Conservation (phyloP, 2,329 filamentous ascomycete species). For the Beauveria scarabaeidicola region DNA sequence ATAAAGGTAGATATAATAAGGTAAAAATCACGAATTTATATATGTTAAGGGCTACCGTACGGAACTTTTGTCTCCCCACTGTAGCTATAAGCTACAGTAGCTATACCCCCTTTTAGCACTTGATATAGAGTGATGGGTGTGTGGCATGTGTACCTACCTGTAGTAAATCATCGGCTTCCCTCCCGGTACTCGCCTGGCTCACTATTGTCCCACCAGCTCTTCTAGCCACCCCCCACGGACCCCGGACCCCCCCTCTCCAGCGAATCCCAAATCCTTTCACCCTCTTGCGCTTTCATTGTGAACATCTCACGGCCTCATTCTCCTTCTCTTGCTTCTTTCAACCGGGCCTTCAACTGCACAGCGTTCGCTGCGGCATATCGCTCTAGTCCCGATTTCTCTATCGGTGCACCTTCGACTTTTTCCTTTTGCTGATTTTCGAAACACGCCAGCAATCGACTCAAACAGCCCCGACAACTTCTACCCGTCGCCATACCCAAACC, state of each 20-base stretch:
- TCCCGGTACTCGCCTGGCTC: too few species aligned
- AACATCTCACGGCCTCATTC: background rate
- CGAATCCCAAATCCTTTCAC: slow-evolving; percentile 2
- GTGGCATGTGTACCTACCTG: too few species aligned
- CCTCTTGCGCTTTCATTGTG: slow-evolving; percentile 2
- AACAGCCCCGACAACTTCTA: background rate
- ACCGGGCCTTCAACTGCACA: background rate
- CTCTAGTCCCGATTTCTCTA: background rate
- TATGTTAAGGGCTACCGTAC: too few species aligned
- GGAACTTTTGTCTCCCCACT: too few species aligned
- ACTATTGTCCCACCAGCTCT: too few species aligned
- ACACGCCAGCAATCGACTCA: background rate
- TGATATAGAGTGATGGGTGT: too few species aligned
- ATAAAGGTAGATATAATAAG: too few species aligned
- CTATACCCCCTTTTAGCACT: too few species aligned
- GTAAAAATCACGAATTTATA: too few species aligned
- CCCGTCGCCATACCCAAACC: background rate
- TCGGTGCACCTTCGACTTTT: background rate
- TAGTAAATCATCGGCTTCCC: background rate
- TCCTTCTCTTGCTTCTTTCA: background rate
- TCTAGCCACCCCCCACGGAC: background rate
- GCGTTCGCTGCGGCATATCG: background rate
- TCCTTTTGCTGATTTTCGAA: background rate
- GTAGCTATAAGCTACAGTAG: too few species aligned
- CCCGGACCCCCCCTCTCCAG: background rate